Evolutionary conservation across 192 early-diverging fungal genomes (phyloP), one percentile per base, ranked within the genome.

Genomic region (Ambispora gerdemannii): DNA sequence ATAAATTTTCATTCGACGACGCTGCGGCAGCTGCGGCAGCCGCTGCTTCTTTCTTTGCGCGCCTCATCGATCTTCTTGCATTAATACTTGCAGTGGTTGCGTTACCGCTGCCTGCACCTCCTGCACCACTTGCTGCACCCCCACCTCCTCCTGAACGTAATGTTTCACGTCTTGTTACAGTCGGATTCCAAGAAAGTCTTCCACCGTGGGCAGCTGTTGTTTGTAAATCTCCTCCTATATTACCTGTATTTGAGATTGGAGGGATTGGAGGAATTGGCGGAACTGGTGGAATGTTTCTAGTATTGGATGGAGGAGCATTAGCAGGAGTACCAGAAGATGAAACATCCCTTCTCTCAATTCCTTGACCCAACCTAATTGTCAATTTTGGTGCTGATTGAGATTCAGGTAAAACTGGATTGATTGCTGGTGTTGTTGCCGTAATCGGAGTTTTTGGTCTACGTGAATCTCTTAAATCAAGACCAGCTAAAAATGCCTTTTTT

Each of bases 181-280:
- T 30, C 24, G 55, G 55, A 30, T 58, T 58, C 55, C 55, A 58
- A 13, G 55, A 58, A 22, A 28, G 13, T 4, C 55, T 58, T n/a
- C n/a, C n/a, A n/a, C n/a, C n/a, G 2, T 58, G 13, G 13, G 55
- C 13, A 20, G 20, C 28, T 1, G 19, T 25, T 20, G 19, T 13
- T 27, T 58, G 28, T n/a, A 15, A 50, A 20, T n/a, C n/a, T n/a
- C n/a, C n/a, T n/a, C n/a, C n/a, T n/a, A n/a, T n/a, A n/a, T n/a
- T n/a, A n/a, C n/a, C n/a, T n/a, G n/a, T n/a, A 20, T 58, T 58
- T 1, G 55, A 58, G 13, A 11, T 13, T 58, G 22, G 55, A 13
- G 20, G 55, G 22, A 28, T 30, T 13, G 22, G 55, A 58, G 55
- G 20, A 30, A 30, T 25, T 25, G 55, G 55, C 13, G 55, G 28